These are phyloP conservation scores for Leptodermis oblonga DNA, from an alignment of 257 asterid species.

Conservation along the genomic window DNA sequence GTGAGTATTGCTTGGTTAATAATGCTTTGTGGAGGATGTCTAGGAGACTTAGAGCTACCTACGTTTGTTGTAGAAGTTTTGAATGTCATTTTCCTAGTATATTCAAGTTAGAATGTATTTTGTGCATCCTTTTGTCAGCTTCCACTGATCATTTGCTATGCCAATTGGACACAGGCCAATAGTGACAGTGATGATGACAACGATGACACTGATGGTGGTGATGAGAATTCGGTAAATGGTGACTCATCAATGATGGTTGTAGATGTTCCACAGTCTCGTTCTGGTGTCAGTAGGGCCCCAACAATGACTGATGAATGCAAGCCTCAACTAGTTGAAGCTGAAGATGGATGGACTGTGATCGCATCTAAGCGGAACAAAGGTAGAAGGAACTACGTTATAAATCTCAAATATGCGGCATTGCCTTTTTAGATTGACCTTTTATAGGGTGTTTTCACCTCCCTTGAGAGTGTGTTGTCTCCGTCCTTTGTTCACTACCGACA, in stretches of 20 bases:
- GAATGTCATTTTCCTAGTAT: no score
- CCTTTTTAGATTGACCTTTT: not conserved
- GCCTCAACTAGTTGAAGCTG: conserved; percentile 29
- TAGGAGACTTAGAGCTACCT: not conserved
- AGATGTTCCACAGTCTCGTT: conserved; percentile 33
- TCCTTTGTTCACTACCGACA: no score
- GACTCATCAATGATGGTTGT: conserved; percentile 43
- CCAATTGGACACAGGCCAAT: conserved; percentile 4
- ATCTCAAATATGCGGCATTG: not conserved
- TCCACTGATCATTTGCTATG: not conserved
- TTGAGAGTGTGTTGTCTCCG: not conserved
- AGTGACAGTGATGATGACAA: conserved; percentile 22
- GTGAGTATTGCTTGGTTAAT: conserved; percentile 19
- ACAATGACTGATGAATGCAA: conserved; percentile 16
- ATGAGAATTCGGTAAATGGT: conserved; percentile 14
- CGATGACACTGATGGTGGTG: conserved; percentile 28
- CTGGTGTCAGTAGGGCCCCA: conserved; percentile 15
- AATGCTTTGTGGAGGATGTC: not conserved
- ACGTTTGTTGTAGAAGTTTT: no score
- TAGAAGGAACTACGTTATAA: conserved; percentile 27
- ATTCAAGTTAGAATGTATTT: no score
- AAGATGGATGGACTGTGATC: conserved; percentile 54
- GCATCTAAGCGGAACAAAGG: conserved; percentile 40
- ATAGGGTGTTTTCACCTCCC: not conserved
- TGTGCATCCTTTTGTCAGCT: not conserved